Base-by-base conservation (phyloP, 2,329 filamentous ascomycete genomes). In the Akanthomyces lecanii region DNA sequence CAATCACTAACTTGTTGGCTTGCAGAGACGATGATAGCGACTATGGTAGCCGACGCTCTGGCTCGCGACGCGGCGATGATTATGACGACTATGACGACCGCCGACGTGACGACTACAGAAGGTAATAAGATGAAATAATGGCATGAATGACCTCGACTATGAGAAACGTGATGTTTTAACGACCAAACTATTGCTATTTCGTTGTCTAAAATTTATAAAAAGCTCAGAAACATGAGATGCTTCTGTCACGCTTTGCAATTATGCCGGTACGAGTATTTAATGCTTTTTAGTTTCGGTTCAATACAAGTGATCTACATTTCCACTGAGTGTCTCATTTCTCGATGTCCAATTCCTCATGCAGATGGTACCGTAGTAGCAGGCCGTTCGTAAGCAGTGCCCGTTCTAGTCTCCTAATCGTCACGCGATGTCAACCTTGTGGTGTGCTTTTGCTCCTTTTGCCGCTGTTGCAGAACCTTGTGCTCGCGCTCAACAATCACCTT, bases 401-500 rank as follows among this genome's bases (percentile, higher is more conserved):
- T 42, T 16, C n/a, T 61, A 10, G 1, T 8, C 52, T 8, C 36
- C 42, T 62, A 54, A 36, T 6, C 23, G n/a, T 44, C 25, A 18
- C 36, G 25, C 23, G 47, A 16, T 18, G 23, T 14, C 52, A 62
- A 18, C 52, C 14, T 25, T 1, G 42, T 44, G 12, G 44, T 56
- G 23, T 44, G 51, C 25, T 44, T 36, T 25, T 56, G 52, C 23
- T 71, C 69, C 12, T 65, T 63, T 58, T 67, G 67, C 7, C 68
- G 65, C 44, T 66, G 66, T 51, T 71, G 40, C 14, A 69, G 69
- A 23, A 68, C 65, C 23, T 72, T 69, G 33, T 71, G 69, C 71
- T 81, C 80, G 21, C 82, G 75, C 66, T 83, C 80, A 1, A 85
- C 70, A 57, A 81, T 78, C 16, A 78, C 74, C 67, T 80, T 81